These are phyloP conservation scores for Mortierella sp. DNA, from an alignment of 371 early-diverging fungal species.

Conservation along the genomic window DNA sequence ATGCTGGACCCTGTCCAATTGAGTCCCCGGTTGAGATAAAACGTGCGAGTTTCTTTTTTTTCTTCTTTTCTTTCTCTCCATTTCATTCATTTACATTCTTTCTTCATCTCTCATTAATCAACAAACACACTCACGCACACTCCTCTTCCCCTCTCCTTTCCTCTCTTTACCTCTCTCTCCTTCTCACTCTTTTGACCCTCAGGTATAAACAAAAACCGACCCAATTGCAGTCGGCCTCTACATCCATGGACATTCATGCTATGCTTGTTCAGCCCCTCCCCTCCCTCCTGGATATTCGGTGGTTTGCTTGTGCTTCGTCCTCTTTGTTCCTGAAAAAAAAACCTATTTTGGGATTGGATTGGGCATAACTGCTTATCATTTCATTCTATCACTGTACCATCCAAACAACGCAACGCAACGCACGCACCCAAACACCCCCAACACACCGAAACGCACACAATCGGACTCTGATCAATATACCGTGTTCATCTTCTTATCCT, in stretches of 20 bases:
- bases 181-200: neutral
- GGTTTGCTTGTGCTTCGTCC: neutral
- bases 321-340: conserved; percentile 1
- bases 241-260: neutral
- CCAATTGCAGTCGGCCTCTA: too few relatives aligned
- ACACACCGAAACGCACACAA: too few relatives aligned
- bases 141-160: neutral
- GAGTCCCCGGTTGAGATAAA: neutral
- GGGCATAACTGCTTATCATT: neutral
- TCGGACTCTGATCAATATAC: too few relatives aligned
- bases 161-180: neutral
- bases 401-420: too few relatives aligned
- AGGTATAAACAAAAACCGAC: neutral
- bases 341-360: conserved; percentile 1
- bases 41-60: neutral
- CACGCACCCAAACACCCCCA: neutral
- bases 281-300: too few relatives aligned
- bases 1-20: conserved; percentile 1
- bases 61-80: neutral
- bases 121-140: neutral
- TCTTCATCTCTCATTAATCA: neutral
- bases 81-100: neutral
- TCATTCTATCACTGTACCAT: too few relatives aligned
- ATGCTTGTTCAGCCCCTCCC: neutral
- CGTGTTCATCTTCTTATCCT: too few relatives aligned